phyloP scores from a whole-genome alignment of 306 rosid genomes.

The Ormosia semicastrata region DNA sequence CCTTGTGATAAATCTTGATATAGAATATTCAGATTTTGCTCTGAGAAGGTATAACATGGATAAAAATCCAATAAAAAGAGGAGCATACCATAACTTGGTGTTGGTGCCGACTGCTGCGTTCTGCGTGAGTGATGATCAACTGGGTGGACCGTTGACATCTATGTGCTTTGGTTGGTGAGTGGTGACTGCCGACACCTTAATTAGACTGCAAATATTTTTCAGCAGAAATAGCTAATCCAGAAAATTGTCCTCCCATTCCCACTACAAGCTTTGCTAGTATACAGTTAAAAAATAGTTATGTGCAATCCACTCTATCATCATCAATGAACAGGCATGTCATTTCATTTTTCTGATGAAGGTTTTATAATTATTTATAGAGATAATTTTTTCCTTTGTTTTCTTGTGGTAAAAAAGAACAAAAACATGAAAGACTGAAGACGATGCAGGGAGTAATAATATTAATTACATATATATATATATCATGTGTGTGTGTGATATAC shows the following conservation, averaged over 20 bases:
- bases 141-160: not conserved
- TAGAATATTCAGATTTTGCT: not conserved
- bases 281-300: not conserved
- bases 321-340: not conserved
- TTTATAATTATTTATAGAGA: too few relatives aligned
- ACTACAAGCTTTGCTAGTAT: not conserved
- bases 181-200: slow-evolving; percentile 30
- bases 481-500: too few relatives aligned
- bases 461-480: too few relatives aligned
- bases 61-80: too few relatives aligned
- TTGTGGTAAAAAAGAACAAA: not conserved
- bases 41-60: too few relatives aligned
- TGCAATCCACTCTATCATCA: not conserved
- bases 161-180: not conserved
- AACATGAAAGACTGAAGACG: not conserved
- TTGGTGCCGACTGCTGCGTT: too few relatives aligned
- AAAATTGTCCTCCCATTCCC: not conserved
- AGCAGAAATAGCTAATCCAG: not conserved
- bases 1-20: not conserved
- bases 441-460: not conserved
- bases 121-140: too few relatives aligned
- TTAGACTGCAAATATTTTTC: not conserved
- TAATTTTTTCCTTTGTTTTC: not conserved
- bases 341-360: not conserved
- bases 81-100: too few relatives aligned